Conservation (phyloP, 1,139 yeast species). For the Debaryomyces singareniensis region DNA sequence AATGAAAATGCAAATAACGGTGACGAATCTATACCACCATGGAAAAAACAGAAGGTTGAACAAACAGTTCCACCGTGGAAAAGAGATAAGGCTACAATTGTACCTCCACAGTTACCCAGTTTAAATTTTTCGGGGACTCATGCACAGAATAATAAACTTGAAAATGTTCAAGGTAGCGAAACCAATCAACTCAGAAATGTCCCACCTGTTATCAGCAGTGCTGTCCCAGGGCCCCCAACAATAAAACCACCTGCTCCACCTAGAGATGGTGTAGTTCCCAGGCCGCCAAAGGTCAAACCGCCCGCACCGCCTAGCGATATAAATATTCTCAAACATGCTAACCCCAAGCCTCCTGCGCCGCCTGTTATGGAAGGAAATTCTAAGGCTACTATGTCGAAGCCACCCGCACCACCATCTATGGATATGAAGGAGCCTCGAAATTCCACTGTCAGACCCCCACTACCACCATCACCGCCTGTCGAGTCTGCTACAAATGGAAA, state of each 20-base stretch:
- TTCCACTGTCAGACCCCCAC: slow-evolving; percentile 12
- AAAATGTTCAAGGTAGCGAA: no score
- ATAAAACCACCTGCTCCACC: slow-evolving; percentile 9
- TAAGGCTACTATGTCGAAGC: slow-evolving; percentile 11
- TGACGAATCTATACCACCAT: slow-evolving; percentile 10
- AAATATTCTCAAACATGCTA: slow-evolving; percentile 11
- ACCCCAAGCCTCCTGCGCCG: slow-evolving; percentile 16
- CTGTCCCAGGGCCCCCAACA: slow-evolving; percentile 4
- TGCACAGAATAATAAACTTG: no score
- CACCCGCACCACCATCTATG: slow-evolving; percentile 13
- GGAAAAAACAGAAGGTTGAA: slow-evolving; percentile 11
- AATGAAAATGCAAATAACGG: no score
- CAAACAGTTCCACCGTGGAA: slow-evolving; percentile 16
- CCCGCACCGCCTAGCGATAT: slow-evolving; percentile 4
- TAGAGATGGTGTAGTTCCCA: no score
- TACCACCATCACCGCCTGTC: slow-evolving; percentile 20
- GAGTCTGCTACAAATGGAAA: neutral
- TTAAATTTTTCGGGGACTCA: no score
- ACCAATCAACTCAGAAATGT: no score
- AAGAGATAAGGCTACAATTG: no score
- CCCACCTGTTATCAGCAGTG: no score
- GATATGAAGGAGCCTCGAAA: slow-evolving; percentile 20
- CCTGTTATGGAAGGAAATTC: slow-evolving; percentile 9
- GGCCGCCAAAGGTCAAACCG: slow-evolving; percentile 11
- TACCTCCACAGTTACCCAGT: no score